Conservation (phyloP, 768 basidiomycete genomes). For the Amanita brunnescens region DNA sequence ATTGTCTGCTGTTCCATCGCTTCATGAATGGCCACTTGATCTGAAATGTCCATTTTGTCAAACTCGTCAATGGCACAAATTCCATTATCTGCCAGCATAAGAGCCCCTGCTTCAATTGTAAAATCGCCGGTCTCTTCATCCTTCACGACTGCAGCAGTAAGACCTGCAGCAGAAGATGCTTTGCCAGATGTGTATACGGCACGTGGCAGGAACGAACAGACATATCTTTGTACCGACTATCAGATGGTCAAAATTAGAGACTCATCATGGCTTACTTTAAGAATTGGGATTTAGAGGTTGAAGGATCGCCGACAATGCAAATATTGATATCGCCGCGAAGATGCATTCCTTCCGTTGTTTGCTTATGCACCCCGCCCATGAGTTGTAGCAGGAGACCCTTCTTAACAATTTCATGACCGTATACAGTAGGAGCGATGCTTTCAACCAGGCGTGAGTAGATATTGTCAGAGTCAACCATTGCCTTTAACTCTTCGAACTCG, state of each 20-base stretch:
- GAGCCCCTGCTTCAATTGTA: conserved; percentile 97
- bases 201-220: conserved; percentile 95
- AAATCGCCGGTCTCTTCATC: conserved; percentile 99
- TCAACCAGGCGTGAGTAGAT: conserved; percentile 92
- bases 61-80: conserved; percentile 99
- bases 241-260: neutral
- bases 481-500: conserved; percentile 89
- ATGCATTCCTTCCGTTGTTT: conserved; percentile 93
- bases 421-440: conserved; percentile 96
- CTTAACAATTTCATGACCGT: conserved; percentile 98
- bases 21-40: conserved; percentile 99
- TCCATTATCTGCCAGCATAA: conserved; percentile 99
- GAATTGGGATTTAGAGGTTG: conserved; percentile 97
- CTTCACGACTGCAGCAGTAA: conserved; percentile 96
- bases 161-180: conserved; percentile 96
- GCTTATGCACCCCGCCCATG: conserved; percentile 98
- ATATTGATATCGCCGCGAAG: conserved; percentile 98
- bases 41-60: conserved; percentile 99
- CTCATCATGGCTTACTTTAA: conserved; percentile 61
- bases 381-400: conserved; percentile 93
- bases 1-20: conserved; percentile 99
- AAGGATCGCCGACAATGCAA: conserved; percentile 95
- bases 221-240: conserved; percentile 51
- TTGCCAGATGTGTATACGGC: conserved; percentile 99
- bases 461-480: conserved; percentile 90